Evolutionary conservation across 352 stramenopile genomes (phyloP).

Genomic region (Phytophthora cryptogea): DNA sequence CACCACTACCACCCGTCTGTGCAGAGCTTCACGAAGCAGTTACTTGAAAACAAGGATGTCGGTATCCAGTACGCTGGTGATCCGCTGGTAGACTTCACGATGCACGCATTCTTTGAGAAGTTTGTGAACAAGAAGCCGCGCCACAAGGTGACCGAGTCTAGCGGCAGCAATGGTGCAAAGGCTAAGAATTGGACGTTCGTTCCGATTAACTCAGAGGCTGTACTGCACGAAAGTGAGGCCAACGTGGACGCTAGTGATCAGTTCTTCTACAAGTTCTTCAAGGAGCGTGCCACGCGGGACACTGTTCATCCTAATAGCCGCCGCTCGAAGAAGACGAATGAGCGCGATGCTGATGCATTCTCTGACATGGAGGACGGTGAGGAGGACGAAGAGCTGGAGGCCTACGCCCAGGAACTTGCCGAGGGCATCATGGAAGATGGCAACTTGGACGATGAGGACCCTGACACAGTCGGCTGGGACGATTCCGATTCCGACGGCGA

Average conservation of each 20-base stretch:
- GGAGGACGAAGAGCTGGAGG: slow-evolving; percentile 85
- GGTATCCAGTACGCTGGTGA: slow-evolving; percentile 94
- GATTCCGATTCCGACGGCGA: slow-evolving; percentile 55
- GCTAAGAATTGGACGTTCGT: slow-evolving; percentile 74
- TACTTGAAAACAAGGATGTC: slow-evolving; percentile 54
- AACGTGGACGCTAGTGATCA: slow-evolving; percentile 81
- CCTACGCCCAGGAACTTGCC: slow-evolving; percentile 89
- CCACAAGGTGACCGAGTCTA: slow-evolving; percentile 40
- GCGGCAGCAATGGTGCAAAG: slow-evolving; percentile 22
- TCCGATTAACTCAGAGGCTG: slow-evolving; percentile 69
- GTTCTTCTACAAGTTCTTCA: slow-evolving; percentile 96
- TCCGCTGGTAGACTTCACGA: slow-evolving; percentile 96
- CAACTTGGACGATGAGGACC: slow-evolving; percentile 77
- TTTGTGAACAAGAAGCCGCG: slow-evolving; percentile 98
- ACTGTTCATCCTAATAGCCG: slow-evolving; percentile 25
- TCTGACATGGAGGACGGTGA: slow-evolving; percentile 59
- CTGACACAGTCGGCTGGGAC: slow-evolving; percentile 73
- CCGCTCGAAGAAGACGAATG: slow-evolving; percentile 44
- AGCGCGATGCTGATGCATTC: slow-evolving; percentile 54
- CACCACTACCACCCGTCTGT: slow-evolving; percentile 98
- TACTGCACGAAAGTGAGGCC: slow-evolving; percentile 65
- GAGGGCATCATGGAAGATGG: slow-evolving; percentile 89
- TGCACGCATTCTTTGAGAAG: slow-evolving; percentile 97
- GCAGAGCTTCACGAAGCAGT: slow-evolving; percentile 87
- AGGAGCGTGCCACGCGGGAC: slow-evolving; percentile 73